A percentile compares a stretch with the other conserved stretches of the same genome.
These are phyloP conservation scores for Melastoma malabathricum DNA, from an alignment of 345 rosid genomes.

Conservation along the genomic window DNA sequence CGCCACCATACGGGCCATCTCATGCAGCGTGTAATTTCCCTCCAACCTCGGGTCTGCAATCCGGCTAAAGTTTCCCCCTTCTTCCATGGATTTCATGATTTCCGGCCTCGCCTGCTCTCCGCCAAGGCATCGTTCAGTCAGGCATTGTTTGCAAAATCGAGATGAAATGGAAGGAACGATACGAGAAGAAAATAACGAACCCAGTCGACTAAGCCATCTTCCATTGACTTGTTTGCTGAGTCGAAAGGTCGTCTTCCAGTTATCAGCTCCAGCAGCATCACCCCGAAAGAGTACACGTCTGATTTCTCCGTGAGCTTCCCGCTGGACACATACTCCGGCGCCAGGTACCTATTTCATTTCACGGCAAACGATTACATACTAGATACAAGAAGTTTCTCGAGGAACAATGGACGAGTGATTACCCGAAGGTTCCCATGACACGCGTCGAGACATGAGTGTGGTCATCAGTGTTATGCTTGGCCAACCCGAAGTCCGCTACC, in stretches of 20 bases:
- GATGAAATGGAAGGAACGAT: background rate
- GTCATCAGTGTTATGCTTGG: constrained; percentile 60
- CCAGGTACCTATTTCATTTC: constrained; percentile 45
- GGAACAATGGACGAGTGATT: background rate
- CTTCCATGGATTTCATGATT: constrained; percentile 36
- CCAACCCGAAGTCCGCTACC: constrained; percentile 94
- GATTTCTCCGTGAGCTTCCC: constrained; percentile 86
- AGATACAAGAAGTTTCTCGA: background rate
- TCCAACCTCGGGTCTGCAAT: constrained; percentile 58
- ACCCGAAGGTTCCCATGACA: constrained; percentile 97
- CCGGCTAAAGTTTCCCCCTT: constrained; percentile 38
- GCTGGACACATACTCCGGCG: constrained; percentile 92
- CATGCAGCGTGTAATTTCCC: constrained; percentile 28
- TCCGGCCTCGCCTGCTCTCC: constrained; percentile 61
- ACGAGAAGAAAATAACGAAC: constrained; percentile 14
- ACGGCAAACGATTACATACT: background rate
- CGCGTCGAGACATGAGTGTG: constrained; percentile 83
- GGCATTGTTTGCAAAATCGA: background rate
- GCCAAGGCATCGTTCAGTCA: background rate
- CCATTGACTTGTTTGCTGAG: constrained; percentile 32
- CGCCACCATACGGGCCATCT: constrained; percentile 61
- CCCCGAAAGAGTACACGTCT: constrained; percentile 82
- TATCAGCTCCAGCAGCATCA: constrained; percentile 78
- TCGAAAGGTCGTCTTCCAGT: constrained; percentile 71
- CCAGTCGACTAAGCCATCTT: constrained; percentile 88